A percentile compares a stretch with the other conserved stretches of the same genome.
Evolutionary conservation across 2,329 filamentous ascomycete genomes (phyloP).

Genomic region (Leptodontidium sp.): DNA sequence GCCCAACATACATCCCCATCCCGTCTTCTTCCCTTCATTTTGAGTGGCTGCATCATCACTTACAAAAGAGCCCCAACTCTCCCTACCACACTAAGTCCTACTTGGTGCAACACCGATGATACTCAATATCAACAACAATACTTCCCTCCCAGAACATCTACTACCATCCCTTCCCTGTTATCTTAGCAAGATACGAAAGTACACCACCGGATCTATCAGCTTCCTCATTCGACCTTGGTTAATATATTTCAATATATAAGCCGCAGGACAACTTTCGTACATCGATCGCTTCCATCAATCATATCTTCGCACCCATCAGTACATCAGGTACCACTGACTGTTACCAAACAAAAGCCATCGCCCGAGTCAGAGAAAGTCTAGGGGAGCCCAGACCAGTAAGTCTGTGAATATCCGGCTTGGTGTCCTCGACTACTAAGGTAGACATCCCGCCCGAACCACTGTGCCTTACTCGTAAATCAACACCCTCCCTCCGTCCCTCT

Average conservation of each 20-base stretch:
- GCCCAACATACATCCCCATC: neutral
- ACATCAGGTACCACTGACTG: neutral
- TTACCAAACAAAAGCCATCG: neutral
- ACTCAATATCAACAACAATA: neutral
- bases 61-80: constrained; percentile 8
- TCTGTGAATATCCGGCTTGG: constrained; percentile 12
- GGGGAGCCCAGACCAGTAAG: constrained; percentile 6
- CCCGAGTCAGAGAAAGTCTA: constrained; percentile 4
- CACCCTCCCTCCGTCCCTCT: neutral
- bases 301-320: neutral
- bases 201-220: neutral
- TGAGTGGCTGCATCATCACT: constrained; percentile 11
- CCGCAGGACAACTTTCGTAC: neutral
- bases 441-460: constrained; percentile 12
- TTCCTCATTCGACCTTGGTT: constrained; percentile 5
- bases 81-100: neutral
- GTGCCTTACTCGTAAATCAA: constrained; percentile 12
- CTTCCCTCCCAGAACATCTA: neutral
- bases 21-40: constrained; percentile 3
- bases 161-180: neutral
- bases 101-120: neutral
- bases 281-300: neutral
- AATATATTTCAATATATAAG: constrained; percentile 5
- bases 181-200: constrained; percentile 7
- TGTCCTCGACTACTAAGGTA: neutral